Conservation (phyloP, 2,329 filamentous ascomycete species). For the Pseudocercospora fijiensis region DNA sequence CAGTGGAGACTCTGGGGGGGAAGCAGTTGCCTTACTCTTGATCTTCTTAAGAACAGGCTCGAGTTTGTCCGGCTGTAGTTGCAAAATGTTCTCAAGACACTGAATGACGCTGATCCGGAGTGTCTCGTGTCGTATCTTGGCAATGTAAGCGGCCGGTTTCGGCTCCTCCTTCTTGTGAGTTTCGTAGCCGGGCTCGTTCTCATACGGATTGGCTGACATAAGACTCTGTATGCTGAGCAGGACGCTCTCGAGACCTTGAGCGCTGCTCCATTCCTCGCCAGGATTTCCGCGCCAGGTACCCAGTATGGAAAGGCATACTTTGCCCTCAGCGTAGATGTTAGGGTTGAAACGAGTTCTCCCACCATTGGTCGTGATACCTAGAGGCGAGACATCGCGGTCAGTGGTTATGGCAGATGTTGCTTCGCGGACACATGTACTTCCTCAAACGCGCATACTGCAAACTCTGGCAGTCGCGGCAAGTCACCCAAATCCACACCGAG, state of each 20-base stretch:
- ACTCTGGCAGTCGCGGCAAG: neutral
- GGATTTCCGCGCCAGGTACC: slow-evolving; percentile 91
- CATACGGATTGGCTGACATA: slow-evolving; percentile 74
- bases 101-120: slow-evolving; percentile 83
- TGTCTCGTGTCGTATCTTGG: slow-evolving; percentile 84
- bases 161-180: slow-evolving; percentile 32
- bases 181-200: slow-evolving; percentile 91
- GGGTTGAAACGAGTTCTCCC: slow-evolving; percentile 90
- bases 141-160: slow-evolving; percentile 32
- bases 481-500: neutral
- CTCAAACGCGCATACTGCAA: neutral
- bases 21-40: slow-evolving; percentile 16
- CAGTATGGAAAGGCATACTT: slow-evolving; percentile 74
- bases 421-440: neutral
- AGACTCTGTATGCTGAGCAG: slow-evolving; percentile 94
- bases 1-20: slow-evolving; percentile 13
- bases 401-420: neutral
- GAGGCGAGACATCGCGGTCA: neutral
- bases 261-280: slow-evolving; percentile 94
- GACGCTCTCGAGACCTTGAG: slow-evolving; percentile 91
- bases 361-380: slow-evolving; percentile 73
- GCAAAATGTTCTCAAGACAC: slow-evolving; percentile 75
- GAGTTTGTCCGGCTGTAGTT: slow-evolving; percentile 51
- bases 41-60: slow-evolving; percentile 24
- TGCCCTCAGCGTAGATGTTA: slow-evolving; percentile 89